Conservation (phyloP, 129 eudicot species). For the Flaveria sonorensis region DNA sequence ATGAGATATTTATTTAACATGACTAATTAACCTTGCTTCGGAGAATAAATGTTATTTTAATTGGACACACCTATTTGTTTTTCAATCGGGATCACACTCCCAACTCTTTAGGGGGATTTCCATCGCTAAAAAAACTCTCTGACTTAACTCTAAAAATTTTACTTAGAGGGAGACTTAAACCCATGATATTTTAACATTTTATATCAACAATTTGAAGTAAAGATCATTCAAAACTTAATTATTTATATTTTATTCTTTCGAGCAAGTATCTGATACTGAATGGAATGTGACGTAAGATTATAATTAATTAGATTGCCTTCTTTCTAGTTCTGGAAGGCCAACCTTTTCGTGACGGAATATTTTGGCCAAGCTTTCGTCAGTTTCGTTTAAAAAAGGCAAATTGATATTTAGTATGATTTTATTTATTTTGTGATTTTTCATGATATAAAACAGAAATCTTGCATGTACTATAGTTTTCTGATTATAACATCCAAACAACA, state of each 20-base stretch:
- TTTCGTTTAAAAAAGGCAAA: background rate
- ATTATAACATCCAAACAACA: background rate
- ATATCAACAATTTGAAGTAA: too few species aligned
- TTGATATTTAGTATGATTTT: background rate
- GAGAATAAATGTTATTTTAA: too few species aligned
- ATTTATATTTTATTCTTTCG: background rate
- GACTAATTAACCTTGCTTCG: too few species aligned
- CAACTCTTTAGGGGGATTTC: too few species aligned
- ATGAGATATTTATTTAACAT: too few species aligned
- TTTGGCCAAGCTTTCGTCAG: background rate
- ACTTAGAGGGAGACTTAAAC: too few species aligned
- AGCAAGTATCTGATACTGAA: background rate
- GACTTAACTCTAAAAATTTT: too few species aligned
- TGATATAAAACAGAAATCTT: background rate
- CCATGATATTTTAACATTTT: too few species aligned
- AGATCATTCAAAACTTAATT: too few species aligned
- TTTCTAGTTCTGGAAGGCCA: slow-evolving; percentile 16
- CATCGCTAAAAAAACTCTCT: too few species aligned
- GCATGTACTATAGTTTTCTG: background rate
- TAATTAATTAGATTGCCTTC: background rate
- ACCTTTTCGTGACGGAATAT: background rate
- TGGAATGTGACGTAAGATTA: slow-evolving; percentile 11
- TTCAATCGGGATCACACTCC: too few species aligned
- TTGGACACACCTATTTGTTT: too few species aligned
- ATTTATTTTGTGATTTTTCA: background rate